Evolutionary conservation across 2,329 filamentous ascomycete species (phyloP).

Genomic region (Grosmannia serpens): DNA sequence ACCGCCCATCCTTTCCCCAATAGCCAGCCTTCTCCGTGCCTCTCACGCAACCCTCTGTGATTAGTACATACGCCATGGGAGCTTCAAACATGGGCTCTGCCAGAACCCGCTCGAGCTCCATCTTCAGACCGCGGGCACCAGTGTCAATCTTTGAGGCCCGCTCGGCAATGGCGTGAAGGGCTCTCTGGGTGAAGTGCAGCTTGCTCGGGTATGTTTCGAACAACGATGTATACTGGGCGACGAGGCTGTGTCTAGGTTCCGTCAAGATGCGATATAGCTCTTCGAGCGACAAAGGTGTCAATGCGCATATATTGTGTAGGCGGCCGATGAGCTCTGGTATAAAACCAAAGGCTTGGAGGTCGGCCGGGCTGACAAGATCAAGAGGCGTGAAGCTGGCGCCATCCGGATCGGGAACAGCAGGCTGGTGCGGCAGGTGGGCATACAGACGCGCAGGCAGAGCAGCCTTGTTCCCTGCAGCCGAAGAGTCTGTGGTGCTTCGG

Average conservation of each 20-base stretch:
- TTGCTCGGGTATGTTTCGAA: slow-evolving; percentile 72
- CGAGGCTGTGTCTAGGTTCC: slow-evolving; percentile 78
- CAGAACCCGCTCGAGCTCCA: slow-evolving; percentile 68
- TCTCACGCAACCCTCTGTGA: slow-evolving; percentile 57
- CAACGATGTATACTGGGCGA: slow-evolving; percentile 79
- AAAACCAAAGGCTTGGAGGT: slow-evolving; percentile 77
- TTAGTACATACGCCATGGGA: slow-evolving; percentile 62
- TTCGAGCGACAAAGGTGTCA: slow-evolving; percentile 58
- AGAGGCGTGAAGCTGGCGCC: slow-evolving; percentile 41
- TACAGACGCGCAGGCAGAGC: slow-evolving; percentile 55
- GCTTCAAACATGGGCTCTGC: slow-evolving; percentile 75
- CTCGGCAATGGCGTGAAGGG: slow-evolving; percentile 70
- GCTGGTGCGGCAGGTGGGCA: slow-evolving; percentile 44
- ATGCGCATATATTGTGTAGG: slow-evolving; percentile 77
- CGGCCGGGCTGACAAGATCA: slow-evolving; percentile 61
- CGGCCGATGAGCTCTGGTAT: slow-evolving; percentile 96
- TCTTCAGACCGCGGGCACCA: slow-evolving; percentile 67
- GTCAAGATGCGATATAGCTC: slow-evolving; percentile 80
- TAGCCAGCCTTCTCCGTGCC: slow-evolving; percentile 48
- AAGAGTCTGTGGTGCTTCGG: slow-evolving; percentile 39
- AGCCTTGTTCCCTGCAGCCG: slow-evolving; percentile 36
- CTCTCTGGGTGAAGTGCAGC: slow-evolving; percentile 70
- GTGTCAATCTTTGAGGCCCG: slow-evolving; percentile 51
- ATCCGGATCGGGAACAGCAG: slow-evolving; percentile 19
- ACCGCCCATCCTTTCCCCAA: slow-evolving; percentile 58